Evolutionary conservation across 2,329 filamentous ascomycete genomes (phyloP).

Genomic region (Colletotrichum lupini): DNA sequence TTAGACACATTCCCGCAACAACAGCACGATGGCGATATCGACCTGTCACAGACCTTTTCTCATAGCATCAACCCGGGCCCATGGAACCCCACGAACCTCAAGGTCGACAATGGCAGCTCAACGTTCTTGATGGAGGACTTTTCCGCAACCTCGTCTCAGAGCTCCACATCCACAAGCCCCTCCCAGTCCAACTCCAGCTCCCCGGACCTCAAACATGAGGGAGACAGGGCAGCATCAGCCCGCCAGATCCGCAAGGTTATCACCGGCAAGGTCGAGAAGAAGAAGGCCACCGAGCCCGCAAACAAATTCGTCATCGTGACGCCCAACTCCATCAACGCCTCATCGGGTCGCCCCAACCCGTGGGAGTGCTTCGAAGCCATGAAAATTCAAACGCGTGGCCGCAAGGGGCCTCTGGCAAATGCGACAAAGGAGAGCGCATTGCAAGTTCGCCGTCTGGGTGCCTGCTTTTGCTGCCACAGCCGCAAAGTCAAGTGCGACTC

Average conservation of each 20-base stretch:
- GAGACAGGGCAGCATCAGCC: slow-evolving; percentile 42
- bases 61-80: slow-evolving; percentile 47
- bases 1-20: slow-evolving; percentile 37
- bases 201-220: slow-evolving; percentile 42
- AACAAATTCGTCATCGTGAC: slow-evolving; percentile 67
- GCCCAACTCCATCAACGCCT: slow-evolving; percentile 63
- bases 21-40: slow-evolving; percentile 45
- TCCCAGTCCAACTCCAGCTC: slow-evolving; percentile 38
- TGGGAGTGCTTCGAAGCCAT: slow-evolving; percentile 67
- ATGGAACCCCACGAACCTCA: slow-evolving; percentile 54
- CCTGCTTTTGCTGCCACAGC: slow-evolving; percentile 69
- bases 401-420: slow-evolving; percentile 65
- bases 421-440: slow-evolving; percentile 66
- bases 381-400: slow-evolving; percentile 63
- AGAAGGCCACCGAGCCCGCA: slow-evolving; percentile 43
- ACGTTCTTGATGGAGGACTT: slow-evolving; percentile 52
- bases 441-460: slow-evolving; percentile 63
- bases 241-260: slow-evolving; percentile 56
- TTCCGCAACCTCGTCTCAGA: slow-evolving; percentile 46
- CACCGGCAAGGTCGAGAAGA: slow-evolving; percentile 58
- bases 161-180: slow-evolving; percentile 44
- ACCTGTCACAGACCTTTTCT: slow-evolving; percentile 48
- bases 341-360: slow-evolving; percentile 60
- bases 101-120: slow-evolving; percentile 44
- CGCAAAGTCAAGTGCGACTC: slow-evolving; percentile 70